Evolutionary conservation across 306 rosid species (phyloP).

Genomic region (Citrullus amarus): DNA sequence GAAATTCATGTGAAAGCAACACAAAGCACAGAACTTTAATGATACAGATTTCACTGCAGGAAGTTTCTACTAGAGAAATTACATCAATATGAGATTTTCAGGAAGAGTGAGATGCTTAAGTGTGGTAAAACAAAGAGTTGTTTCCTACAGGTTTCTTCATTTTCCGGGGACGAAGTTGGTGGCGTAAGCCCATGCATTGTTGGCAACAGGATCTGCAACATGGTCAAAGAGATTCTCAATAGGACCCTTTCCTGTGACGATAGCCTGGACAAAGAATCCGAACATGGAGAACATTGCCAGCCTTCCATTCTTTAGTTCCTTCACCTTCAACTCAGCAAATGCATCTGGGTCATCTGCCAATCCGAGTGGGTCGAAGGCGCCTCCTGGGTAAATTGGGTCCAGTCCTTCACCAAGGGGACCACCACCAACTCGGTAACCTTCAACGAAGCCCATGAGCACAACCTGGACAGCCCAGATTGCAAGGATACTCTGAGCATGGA

Average conservation of each 20-base stretch:
- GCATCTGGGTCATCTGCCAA: constrained; percentile 93
- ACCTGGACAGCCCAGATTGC: constrained; percentile 94
- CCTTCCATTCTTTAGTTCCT: constrained; percentile 77
- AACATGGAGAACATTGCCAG: constrained; percentile 92
- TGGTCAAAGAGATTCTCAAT: constrained; percentile 77
- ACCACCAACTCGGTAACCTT: constrained; percentile 91
- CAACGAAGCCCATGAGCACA: constrained; percentile 88
- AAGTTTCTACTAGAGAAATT: constrained; percentile 24
- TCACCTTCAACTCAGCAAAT: constrained; percentile 93
- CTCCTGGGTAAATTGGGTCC: constrained; percentile 95
- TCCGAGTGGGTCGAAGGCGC: constrained; percentile 92
- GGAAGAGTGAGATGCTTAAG: constrained; percentile 19
- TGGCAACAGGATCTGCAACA: constrained; percentile 77
- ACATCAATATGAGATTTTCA: constrained; percentile 24
- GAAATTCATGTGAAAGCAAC: background rate
- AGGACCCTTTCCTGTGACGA: constrained; percentile 89
- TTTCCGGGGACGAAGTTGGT: constrained; percentile 92
- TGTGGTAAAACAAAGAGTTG: constrained; percentile 9
- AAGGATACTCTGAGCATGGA: constrained; percentile 92
- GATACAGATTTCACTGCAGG: constrained; percentile 25
- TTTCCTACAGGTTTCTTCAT: constrained; percentile 26
- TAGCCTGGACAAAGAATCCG: constrained; percentile 93
- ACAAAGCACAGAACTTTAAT: constrained; percentile 21
- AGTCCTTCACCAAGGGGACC: constrained; percentile 97
- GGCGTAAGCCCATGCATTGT: constrained; percentile 92